Evolutionary conservation across 2,329 filamentous ascomycete genomes (phyloP), one percentile per base, ranked within the genome.

Genomic region (Paecilomyces sp.): DNA sequence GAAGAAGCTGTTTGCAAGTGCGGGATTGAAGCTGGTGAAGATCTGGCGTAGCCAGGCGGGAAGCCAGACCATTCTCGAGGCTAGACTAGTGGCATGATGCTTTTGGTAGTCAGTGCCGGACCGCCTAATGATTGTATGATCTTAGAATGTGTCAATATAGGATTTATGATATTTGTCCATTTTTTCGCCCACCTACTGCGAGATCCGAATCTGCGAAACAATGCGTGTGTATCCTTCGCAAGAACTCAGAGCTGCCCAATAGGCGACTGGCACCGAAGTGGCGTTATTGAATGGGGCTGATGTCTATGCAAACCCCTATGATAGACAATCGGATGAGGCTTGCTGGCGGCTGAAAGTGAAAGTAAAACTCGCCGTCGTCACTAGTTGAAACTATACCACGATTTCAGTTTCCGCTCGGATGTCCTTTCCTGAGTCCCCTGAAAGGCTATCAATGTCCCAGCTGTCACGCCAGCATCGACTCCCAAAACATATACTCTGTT

Each of bases 1-100:
- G 24, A 54, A 60, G 58, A 41, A 41, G 50, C 60, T 70, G 12
- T 59, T 70, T 11, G 58, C 64, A 9, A 61, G 58, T 3, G 62
- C 62, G 12, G 66, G 68, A 2, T 56, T 70, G 25, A 65, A 69
- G 47, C 62, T 70, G 24, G 65, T 68, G 33, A 67, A 67, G 59
- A 61, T 70, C 18, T 68, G 62, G 63, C 64, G 58, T 55, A 63
- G 61, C 41, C 54, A 60, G 50, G 61, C 61, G 2, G 58, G 60
- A 24, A 63, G 60, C 36, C 61, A 63, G 56, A 47, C 61, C 18
- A 60, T 63, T 8, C 57, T 63, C 47, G 61, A 63, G 51, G 61
- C 58, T 13, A 57, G 54, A 36, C 47, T 63, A 54, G 57, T 53
- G 22, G 51, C 51, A 25, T 25, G 51, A 53, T 24, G 13, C 18